A percentile compares a stretch with the other conserved stretches of the same genome.
These are phyloP conservation scores for Cynara cardunculus DNA, from an alignment of 129 eudicot species.

Conservation along the genomic window DNA sequence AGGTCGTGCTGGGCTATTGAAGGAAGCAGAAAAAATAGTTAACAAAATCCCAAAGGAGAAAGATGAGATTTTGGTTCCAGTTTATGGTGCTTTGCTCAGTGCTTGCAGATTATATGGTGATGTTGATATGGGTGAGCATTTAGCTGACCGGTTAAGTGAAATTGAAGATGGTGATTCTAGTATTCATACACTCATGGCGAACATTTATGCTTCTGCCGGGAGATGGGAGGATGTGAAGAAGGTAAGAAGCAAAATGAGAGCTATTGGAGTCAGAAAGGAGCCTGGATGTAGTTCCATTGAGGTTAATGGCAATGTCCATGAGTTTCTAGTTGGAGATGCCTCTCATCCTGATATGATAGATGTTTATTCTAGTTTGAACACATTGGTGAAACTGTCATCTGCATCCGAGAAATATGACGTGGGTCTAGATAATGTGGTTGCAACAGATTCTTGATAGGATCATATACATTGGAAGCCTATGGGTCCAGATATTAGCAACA, in stretches of 20 bases:
- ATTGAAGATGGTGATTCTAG: constrained; percentile 57
- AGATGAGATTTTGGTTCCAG: constrained; percentile 44
- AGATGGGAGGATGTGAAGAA: constrained; percentile 62
- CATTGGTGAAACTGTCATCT: not conserved
- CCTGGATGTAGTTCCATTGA: constrained; percentile 74
- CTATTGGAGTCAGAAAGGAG: constrained; percentile 36
- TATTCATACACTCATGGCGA: constrained; percentile 50
- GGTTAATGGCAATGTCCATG: constrained; percentile 38
- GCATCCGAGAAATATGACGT: not conserved
- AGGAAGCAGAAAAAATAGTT: constrained; percentile 59
- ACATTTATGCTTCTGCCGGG: constrained; percentile 55
- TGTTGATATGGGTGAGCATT: constrained; percentile 58
- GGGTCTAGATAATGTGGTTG: not conserved
- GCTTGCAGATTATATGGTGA: constrained; percentile 64
- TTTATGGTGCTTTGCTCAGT: constrained; percentile 66
- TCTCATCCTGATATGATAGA: not conserved
- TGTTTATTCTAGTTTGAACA: not conserved
- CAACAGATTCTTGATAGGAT: not conserved
- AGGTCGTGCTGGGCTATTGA: constrained; percentile 59
- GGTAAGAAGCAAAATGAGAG: constrained; percentile 54
- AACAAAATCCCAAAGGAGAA: constrained; percentile 31
- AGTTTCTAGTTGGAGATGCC: constrained; percentile 38
- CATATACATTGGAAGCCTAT: not conserved
- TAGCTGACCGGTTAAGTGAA: constrained; percentile 42
- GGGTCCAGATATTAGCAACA: not conserved